Evolutionary conservation across 148 eudicot genomes (phyloP), one percentile per base, ranked within the genome.

Genomic region (Polygonum aviculare): DNA sequence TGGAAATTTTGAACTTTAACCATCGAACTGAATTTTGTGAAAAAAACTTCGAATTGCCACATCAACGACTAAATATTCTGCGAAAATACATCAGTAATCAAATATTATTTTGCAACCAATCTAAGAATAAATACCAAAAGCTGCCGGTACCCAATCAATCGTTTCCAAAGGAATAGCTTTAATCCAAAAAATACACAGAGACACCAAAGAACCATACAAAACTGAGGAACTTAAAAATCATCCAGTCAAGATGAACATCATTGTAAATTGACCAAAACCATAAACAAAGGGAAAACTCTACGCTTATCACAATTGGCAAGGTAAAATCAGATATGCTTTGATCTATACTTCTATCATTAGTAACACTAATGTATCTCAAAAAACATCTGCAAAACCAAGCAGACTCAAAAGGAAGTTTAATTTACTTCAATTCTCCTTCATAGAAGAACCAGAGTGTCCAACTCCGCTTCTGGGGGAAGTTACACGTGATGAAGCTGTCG

Each of bases 401-500:
- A 51, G 59, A 54, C 15, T 48, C 15, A 48, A 48, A 11, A 48
- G 50, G 3, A 48, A 2, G 55, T 31, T 67, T 67, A 67, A 5
- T 72, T n/a, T 44, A 26, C 50, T 38, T 84, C 86, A 87, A 78
- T 86, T 86, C 38, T 84, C 87, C 76, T 62, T 79, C 12, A 85
- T 76, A 72, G 88, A 81, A 72, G 88, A 82, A 59, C 92, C 90
- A 1, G 94, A 86, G 84, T 83, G 81, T 79, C 92, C 96, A 0
- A 87, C 75, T 77, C 91, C 88, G 65, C 87, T 92, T 74, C 85
- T 92, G 1, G 85, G 62, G 22, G 87, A 76, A 49, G 81, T 83
- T 83, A 92, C 82, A 33, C 81, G 86, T 2, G 98, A 95, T 49
- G 98, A 90, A 76, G 86, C 92, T 49, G 82, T 87, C 35, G 97